Evolutionary conservation across 1,139 yeast species (phyloP), one percentile per base, ranked within the genome.

Genomic region (Hyphopichia buzzinii): DNA sequence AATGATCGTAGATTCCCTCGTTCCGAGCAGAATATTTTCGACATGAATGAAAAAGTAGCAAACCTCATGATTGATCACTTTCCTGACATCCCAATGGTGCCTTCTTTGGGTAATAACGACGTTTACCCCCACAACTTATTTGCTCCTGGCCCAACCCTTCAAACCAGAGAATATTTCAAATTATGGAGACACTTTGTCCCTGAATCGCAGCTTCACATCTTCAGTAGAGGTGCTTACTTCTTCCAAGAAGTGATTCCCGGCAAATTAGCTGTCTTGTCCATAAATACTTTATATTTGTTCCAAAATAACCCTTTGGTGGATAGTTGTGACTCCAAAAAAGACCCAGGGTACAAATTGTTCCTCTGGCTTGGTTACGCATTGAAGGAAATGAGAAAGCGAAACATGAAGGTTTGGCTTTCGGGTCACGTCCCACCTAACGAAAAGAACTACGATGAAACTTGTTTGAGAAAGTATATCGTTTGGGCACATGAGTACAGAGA

Each of bases 371-470:
- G 94, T 3, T 72, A 76, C 34, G 82, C 82, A 2, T 66, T 87
- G 43, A 76, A 81, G 50, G 95, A 86, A 54, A 62, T 86, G 62
- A 71, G 96, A 49, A 64, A 71, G n/a, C 67, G 94, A 45, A 74
- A 77, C 16, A 81, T 87, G 81, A 86, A 86, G 57, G 94, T 84
- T 8, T 87, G 95, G 95, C 59, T 87, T 22, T 67, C 81, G 32
- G 95, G 96, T 2, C 96, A 87, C 62, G 95, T 87, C 11, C 95
- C 96, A 3, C 95, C 95, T 3, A 79, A 81, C 36, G 80, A 81
- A 31, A 85, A 85, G 57, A 85, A 86, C 56, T 81, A 74, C 47
- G 95, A 86, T 50, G 64, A 71, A 21, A 69, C 81, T 31, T 87
- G 96, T 53, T 79, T 76, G 48, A 68, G 88, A 37, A 85, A 86